These are phyloP conservation scores for Penicillium glabrum DNA, from an alignment of 2,329 filamentous ascomycete species.

Conservation along the genomic window DNA sequence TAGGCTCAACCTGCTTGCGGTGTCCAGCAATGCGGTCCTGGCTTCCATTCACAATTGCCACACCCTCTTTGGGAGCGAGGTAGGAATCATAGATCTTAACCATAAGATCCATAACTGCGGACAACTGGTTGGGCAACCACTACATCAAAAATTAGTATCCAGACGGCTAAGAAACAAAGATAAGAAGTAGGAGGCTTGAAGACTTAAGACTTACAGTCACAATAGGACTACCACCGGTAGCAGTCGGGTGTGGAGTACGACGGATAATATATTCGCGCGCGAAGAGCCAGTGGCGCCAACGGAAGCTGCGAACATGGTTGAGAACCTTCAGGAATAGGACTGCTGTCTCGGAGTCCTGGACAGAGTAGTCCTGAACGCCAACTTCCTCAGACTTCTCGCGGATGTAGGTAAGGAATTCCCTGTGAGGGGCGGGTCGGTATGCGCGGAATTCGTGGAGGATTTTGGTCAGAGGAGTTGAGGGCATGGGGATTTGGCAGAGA, in stretches of 20 bases:
- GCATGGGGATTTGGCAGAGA: conserved; percentile 82
- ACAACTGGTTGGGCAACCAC: conserved; percentile 51
- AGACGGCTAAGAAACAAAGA: not conserved
- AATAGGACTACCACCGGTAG: conserved; percentile 51
- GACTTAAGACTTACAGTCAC: conserved; percentile 44
- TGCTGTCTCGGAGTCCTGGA: conserved; percentile 40
- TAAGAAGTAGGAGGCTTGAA: not conserved
- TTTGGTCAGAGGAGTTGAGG: conserved; percentile 80
- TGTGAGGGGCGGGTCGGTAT: conserved; percentile 86
- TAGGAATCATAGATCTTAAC: conserved; percentile 44
- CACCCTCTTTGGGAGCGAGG: conserved; percentile 34
- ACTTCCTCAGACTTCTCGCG: conserved; percentile 52
- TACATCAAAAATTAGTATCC: conserved; percentile 9
- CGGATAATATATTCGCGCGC: conserved; percentile 51
- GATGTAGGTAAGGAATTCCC: conserved; percentile 77
- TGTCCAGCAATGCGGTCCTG: conserved; percentile 24
- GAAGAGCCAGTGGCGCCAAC: conserved; percentile 52
- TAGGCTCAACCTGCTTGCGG: conserved; percentile 39
- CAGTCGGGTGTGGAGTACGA: conserved; percentile 46
- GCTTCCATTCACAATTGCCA: conserved; percentile 9
- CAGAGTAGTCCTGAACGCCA: conserved; percentile 38
- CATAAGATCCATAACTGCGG: conserved; percentile 52
- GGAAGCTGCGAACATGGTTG: conserved; percentile 50
- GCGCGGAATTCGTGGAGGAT: conserved; percentile 86
- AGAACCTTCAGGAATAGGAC: conserved; percentile 47